phyloP scores from a whole-genome alignment of 768 basidiomycete species.

The Trametes cinnabarina region DNA sequence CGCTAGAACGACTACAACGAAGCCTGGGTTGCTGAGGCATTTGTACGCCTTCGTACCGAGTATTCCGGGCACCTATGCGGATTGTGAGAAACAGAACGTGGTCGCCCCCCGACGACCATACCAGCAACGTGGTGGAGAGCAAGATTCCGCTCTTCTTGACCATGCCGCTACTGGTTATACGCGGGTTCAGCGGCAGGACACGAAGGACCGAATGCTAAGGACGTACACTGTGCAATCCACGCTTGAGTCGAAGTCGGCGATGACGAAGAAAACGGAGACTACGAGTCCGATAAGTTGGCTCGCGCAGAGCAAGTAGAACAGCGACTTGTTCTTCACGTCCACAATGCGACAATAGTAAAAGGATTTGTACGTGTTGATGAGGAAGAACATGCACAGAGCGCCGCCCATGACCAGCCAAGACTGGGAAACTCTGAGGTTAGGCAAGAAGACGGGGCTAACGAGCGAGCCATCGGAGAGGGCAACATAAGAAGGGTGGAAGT shows the following conservation, averaged over 20 bases:
- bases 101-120: constrained; percentile 1
- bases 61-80: constrained; percentile 54
- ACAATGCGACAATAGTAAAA: constrained; percentile 51
- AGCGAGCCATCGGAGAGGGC: constrained; percentile 60
- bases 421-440: constrained; percentile 42
- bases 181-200: background rate
- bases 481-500: constrained; percentile 43
- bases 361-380: constrained; percentile 51
- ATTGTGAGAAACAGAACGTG: background rate
- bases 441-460: constrained; percentile 43
- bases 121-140: constrained; percentile 26
- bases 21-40: constrained; percentile 58
- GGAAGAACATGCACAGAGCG: constrained; percentile 48
- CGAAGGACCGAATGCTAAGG: constrained; percentile 37
- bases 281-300: constrained; percentile 55
- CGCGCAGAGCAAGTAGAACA: constrained; percentile 55
- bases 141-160: constrained; percentile 16
- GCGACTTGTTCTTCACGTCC: constrained; percentile 54
- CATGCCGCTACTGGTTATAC: constrained; percentile 12
- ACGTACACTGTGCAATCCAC: constrained; percentile 51
- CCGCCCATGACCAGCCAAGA: constrained; percentile 48
- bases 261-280: constrained; percentile 42
- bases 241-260: constrained; percentile 42
- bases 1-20: constrained; percentile 45
- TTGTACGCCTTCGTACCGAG: constrained; percentile 66